Evolutionary conservation across 805 yeast species (phyloP).

Genomic region (Spathaspora arborariae): DNA sequence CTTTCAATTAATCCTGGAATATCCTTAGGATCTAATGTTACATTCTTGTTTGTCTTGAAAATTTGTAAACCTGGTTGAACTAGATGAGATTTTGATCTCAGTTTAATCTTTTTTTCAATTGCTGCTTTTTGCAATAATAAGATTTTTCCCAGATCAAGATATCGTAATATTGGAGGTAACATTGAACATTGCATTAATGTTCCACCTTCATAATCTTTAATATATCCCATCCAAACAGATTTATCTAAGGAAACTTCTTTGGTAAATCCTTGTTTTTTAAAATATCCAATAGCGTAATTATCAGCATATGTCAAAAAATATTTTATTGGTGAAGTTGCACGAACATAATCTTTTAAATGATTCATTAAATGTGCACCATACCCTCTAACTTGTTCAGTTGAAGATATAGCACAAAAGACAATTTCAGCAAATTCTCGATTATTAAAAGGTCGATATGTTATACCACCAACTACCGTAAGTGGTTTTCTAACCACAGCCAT

Average conservation of each 20-base stretch:
- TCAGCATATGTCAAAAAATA: constrained; percentile 95
- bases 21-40: constrained; percentile 59
- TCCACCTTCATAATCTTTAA: constrained; percentile 98
- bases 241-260: constrained; percentile 87
- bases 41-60: constrained; percentile 52
- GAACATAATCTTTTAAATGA: constrained; percentile 92
- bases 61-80: constrained; percentile 77
- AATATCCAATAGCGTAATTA: constrained; percentile 97
- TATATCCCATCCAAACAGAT: constrained; percentile 95
- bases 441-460: constrained; percentile 92
- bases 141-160: constrained; percentile 84
- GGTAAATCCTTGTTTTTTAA: constrained; percentile 97
- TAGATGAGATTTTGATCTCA: constrained; percentile 72
- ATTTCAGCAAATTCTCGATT: constrained; percentile 92
- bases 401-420: constrained; percentile 96
- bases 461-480: constrained; percentile 95
- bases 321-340: constrained; percentile 79
- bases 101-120: constrained; percentile 75
- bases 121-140: constrained; percentile 89
- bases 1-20: constrained; percentile 92
- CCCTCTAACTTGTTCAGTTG: constrained; percentile 97
- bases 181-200: constrained; percentile 96
- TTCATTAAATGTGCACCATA: constrained; percentile 99
- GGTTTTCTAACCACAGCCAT: constrained; percentile 96
- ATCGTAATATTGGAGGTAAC: constrained; percentile 78